Evolutionary conservation across 768 basidiomycete species (phyloP).

Genomic region (Hericium rajendrae): DNA sequence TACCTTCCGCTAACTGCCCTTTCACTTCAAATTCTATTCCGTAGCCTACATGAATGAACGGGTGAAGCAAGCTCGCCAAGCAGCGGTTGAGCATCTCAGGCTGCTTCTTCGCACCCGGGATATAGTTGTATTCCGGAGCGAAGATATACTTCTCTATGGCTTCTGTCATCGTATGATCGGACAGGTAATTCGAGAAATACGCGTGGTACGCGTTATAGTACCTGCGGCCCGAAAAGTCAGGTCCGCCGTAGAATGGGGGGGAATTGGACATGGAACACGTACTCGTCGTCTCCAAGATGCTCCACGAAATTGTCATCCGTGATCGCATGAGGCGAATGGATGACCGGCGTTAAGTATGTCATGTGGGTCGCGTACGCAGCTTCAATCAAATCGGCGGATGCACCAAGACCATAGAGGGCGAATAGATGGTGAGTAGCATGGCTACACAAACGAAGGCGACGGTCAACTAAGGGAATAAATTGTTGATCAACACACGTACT

Average conservation of each 20-base stretch:
- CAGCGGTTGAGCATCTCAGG: slow-evolving; percentile 52
- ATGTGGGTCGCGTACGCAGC: slow-evolving; percentile 32
- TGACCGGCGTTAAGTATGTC: slow-evolving; percentile 26
- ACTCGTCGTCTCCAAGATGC: slow-evolving; percentile 51
- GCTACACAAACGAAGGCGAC: slow-evolving; percentile 17
- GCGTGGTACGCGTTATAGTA: slow-evolving; percentile 52
- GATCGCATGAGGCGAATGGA: slow-evolving; percentile 35
- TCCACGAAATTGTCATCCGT: slow-evolving; percentile 38
- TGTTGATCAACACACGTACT: slow-evolving; percentile 11
- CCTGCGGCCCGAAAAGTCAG: slow-evolving; percentile 12
- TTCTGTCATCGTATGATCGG: slow-evolving; percentile 31
- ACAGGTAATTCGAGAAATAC: slow-evolving; percentile 38
- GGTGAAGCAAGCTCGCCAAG: slow-evolving; percentile 48
- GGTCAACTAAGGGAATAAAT: too few relatives aligned
- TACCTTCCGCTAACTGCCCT: slow-evolving; percentile 57
- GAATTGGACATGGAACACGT: slow-evolving; percentile 9
- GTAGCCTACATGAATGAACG: slow-evolving; percentile 54
- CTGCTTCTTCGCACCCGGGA: slow-evolving; percentile 20
- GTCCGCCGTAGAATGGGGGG: too few relatives aligned
- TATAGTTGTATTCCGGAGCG: slow-evolving; percentile 39
- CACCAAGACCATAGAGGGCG: slow-evolving; percentile 55
- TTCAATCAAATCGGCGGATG: slow-evolving; percentile 27
- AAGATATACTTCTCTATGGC: slow-evolving; percentile 56
- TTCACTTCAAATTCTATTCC: slow-evolving; percentile 53
- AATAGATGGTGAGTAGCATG: slow-evolving; percentile 50